These are phyloP conservation scores for Medakamo hakoo DNA, from an alignment of 139 green algal species.

Conservation along the genomic window DNA sequence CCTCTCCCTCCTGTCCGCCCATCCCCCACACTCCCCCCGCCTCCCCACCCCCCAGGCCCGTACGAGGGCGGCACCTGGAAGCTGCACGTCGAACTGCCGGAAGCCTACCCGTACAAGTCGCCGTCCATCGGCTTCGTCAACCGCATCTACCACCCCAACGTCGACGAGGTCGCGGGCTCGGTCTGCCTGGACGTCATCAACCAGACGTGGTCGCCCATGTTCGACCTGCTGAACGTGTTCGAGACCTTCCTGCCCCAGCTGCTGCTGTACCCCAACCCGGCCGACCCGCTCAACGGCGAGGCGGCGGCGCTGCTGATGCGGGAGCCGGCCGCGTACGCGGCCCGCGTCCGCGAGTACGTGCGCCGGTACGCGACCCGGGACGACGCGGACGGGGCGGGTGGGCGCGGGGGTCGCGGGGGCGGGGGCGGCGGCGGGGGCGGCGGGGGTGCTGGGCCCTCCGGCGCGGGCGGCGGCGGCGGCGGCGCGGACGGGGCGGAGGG, in stretches of 20 bases:
- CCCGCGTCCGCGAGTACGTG: slow-evolving; percentile 67
- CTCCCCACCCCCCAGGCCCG: slow-evolving; percentile 55
- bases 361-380: slow-evolving; percentile 43
- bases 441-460: too few species aligned
- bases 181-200: slow-evolving; percentile 99
- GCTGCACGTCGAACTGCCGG: slow-evolving; percentile 91
- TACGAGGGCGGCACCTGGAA: slow-evolving; percentile 92
- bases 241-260: slow-evolving; percentile 98
- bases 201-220: slow-evolving; percentile 98
- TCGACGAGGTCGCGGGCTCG: slow-evolving; percentile 80
- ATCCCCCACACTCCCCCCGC: not conserved
- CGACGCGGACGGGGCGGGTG: slow-evolving; percentile 14
- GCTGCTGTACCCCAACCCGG: slow-evolving; percentile 95
- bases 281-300: slow-evolving; percentile 95
- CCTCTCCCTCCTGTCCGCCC: not conserved
- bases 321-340: slow-evolving; percentile 75
- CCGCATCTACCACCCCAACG: slow-evolving; percentile 96
- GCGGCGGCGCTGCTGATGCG: slow-evolving; percentile 92
- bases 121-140: slow-evolving; percentile 97
- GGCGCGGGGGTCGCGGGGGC: slow-evolving; percentile 1
- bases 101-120: slow-evolving; percentile 80
- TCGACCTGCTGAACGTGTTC: slow-evolving; percentile 98
- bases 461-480: too few species aligned
- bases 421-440: slow-evolving; percentile 13
- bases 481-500: too few species aligned